Conservation (phyloP, 345 rosid species). For the Eucalyptus curtisii region DNA sequence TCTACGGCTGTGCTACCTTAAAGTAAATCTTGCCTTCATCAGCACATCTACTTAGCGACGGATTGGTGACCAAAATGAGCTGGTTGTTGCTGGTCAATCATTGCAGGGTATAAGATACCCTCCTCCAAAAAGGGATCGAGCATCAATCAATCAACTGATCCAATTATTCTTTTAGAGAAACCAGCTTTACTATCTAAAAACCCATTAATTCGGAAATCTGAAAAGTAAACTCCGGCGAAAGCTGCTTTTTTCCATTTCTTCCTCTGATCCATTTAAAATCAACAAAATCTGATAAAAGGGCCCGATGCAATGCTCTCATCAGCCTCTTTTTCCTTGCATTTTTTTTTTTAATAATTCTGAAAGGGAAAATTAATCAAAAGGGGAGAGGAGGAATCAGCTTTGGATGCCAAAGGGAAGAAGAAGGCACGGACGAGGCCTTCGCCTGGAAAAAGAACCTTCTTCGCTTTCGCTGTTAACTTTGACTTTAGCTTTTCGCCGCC, state of each 20-base stretch:
- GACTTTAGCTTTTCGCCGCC: background rate
- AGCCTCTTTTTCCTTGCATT: background rate
- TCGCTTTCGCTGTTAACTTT: background rate
- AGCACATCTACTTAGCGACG: background rate
- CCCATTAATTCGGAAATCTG: background rate
- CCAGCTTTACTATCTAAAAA: background rate
- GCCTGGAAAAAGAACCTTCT: background rate
- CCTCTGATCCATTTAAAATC: background rate
- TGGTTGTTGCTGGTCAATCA: background rate
- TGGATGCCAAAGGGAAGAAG: background rate
- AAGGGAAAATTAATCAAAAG: background rate
- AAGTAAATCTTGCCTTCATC: background rate
- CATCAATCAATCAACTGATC: background rate
- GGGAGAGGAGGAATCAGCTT: background rate
- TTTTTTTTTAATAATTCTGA: background rate
- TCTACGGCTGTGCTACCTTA: background rate
- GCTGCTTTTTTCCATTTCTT: background rate
- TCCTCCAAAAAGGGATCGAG: background rate
- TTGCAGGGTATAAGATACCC: background rate
- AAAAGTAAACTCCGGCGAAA: background rate
- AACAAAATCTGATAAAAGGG: background rate
- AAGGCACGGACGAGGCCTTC: background rate
- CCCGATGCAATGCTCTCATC: rapidly evolving
- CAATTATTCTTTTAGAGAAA: background rate
- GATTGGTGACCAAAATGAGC: background rate